Base-by-base conservation (phyloP, 768 basidiomycete genomes). In the Steccherinum ochraceum region DNA sequence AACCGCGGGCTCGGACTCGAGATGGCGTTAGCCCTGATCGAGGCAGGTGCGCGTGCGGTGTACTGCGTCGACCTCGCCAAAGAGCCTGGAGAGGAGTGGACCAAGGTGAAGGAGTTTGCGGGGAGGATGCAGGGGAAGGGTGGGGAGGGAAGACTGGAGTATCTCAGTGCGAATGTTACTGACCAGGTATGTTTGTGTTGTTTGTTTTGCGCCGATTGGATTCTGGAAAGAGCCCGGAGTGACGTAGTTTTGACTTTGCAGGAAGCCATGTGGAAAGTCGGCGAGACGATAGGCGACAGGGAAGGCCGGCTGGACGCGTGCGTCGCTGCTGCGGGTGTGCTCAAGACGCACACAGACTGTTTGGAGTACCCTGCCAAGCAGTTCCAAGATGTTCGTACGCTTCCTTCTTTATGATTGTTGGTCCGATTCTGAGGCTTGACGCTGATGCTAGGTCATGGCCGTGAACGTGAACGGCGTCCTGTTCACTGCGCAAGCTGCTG, bases 281-380 rank as follows among this genome's bases (percentile, higher is more conserved):
- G 62, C 16, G 66, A 74, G 57, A 71, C 74, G 58, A 81, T 89
- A 42, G 84, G 79, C 0, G 72, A 85, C 50, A 72, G 67, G 57
- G 86, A 89, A 52, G 73, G 76, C n/a, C 69, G 86, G 57, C 74
- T 89, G 67, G 86, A 89, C 58, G 72, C 84, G 12, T 84, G 83
- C 56, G 65, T 89, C 50, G 88, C 86, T 1, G 85, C 86, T 12
- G 87, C 88, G 24, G 88, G 86, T 16, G 77, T 89, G 49, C 59
- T 84, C 59, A 40, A 30, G 40, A 58, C 68, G 0, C 70, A 83
- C 51, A 77, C 61, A 21, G 78, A 79, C 48, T 85, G 84, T 56
- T 61, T 86, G 62, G 75, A 79, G 26, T 86, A 84, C 60, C 74
- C 81, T 1, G 82, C 69, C 5, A 64, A 76, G 48, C 72, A 81